Evolutionary conservation across 352 stramenopile species (phyloP), one percentile per base, ranked within the genome.

Genomic region (Stramenopiles sp.): DNA sequence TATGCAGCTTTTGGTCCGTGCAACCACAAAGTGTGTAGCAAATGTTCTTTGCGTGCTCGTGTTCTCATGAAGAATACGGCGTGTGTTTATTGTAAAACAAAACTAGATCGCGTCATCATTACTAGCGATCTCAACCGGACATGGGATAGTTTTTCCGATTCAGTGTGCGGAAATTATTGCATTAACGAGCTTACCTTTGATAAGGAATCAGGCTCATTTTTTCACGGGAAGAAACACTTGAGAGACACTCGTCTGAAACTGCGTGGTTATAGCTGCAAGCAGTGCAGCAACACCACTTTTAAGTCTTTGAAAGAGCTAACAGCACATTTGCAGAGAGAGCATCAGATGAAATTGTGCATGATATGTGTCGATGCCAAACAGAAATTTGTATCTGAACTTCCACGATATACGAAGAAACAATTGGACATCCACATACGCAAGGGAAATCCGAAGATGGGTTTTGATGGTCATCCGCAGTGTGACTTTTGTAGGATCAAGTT

Each of bases 401-500:
- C 44, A 7, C 1, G 0, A 0, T 84, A 84, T 55, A 76, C 0
- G 25, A 67, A 84, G 71, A 27, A 81, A 31, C 67, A 67, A 7
- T 82, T 85, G 30, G 82, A 81, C 29, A 14, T 8, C 67, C 82
- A 84, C 67, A 78, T 84, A 30, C 71, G 81, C 7, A 7, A 84
- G 22, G 82, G 82, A 44, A 82, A 85, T 75, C 7, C 67, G 22
- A 71, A 27, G 22, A 82, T 80, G 32, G 82, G 82, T n/a, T 85
- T 80, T 22, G 30, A 71, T n/a, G 82, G 82, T 29, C 82, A 84
- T 33, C 82, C 82, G 14, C 27, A 33, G 1, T 84, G 82, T 44
- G 44, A 85, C 75, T 84, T 84, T 67, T 84, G 82, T 75, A 67
- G 82, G 30, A 85, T 55, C 67, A 14, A 75, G 7, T 84, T 84